Base-by-base conservation (phyloP, 805 yeast species). In the Teunomyces stri region DNA sequence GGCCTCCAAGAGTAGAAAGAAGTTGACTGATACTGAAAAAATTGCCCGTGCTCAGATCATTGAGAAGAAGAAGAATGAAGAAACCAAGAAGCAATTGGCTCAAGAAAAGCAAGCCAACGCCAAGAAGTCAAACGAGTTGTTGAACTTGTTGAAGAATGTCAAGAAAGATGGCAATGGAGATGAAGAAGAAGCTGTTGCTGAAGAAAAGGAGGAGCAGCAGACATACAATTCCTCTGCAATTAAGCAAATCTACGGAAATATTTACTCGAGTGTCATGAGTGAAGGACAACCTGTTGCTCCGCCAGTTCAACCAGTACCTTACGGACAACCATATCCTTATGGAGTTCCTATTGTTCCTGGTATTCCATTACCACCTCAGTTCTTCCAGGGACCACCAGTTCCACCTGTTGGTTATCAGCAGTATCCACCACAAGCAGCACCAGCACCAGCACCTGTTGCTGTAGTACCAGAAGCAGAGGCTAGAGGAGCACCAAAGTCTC, bases 1-100 rank as follows among this genome's bases (percentile, higher is more conserved):
- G 57, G 85, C 87, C 9, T 81, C 90, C 2, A 66, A 68, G 51
- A 59, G 56, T 38, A 65, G 64, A 50, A 65, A 61, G 55, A 58
- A 68, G 5, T 54, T 69, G 49, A 52, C 54, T 15, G 55, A 51
- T 16, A 55, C 56, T 6, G 67, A 60, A 39, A 56, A 59, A 36
- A 42, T 41, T n/a, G 51, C 44, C 2, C 43, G 56, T 20, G 48
- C 48, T 6, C 29, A 41, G 30, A 25, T 15, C 15, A 49, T 36
- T 15, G 48, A 37, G 28, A 44, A 47, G 31, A 42, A 43, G 31
- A 13, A 22, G 33, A 35, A 42, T 20, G 44, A 44, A 27, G 42
- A 42, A 20, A 40, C 40, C 33, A 39, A 45, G 51, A 43, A 44
- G 29, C 42, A 39, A 40, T 44, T 20, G 41, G 38, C 30, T 15